Conservation (phyloP, 2,329 filamentous ascomycete species). For the Rhynchosporium graminicola region DNA sequence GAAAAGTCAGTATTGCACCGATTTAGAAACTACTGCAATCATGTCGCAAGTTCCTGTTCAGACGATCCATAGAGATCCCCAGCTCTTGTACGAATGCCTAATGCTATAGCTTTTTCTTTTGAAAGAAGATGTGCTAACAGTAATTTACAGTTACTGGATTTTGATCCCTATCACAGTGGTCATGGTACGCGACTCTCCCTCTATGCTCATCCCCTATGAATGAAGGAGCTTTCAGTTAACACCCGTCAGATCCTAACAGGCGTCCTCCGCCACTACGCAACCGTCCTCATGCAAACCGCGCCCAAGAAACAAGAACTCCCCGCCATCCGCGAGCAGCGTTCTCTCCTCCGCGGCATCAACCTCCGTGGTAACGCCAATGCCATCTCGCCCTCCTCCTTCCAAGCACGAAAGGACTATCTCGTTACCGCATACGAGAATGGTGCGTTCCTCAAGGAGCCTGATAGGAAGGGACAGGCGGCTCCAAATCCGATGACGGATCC, state of each 20-base stretch:
- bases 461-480: constrained; percentile 80
- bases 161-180: constrained; percentile 95
- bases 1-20: constrained; percentile 10
- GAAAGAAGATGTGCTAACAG: constrained; percentile 32
- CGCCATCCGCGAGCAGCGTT: constrained; percentile 82
- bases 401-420: constrained; percentile 76
- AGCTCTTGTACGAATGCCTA: constrained; percentile 75
- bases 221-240: neutral
- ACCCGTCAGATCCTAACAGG: constrained; percentile 76
- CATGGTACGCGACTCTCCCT: constrained; percentile 62
- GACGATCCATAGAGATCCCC: constrained; percentile 97
- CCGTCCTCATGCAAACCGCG: constrained; percentile 80
- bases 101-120: neutral
- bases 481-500: constrained; percentile 96
- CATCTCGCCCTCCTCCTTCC: constrained; percentile 76
- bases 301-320: constrained; percentile 80
- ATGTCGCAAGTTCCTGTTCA: constrained; percentile 89
- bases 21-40: constrained; percentile 33
- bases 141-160: constrained; percentile 85
- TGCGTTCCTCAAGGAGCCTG: constrained; percentile 85
- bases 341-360: constrained; percentile 79
- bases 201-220: neutral
- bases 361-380: constrained; percentile 81
- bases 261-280: constrained; percentile 93
- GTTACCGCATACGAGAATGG: constrained; percentile 84